These are phyloP conservation scores for Phytophthora brassicae DNA, from an alignment of 352 stramenopile species.

Conservation along the genomic window DNA sequence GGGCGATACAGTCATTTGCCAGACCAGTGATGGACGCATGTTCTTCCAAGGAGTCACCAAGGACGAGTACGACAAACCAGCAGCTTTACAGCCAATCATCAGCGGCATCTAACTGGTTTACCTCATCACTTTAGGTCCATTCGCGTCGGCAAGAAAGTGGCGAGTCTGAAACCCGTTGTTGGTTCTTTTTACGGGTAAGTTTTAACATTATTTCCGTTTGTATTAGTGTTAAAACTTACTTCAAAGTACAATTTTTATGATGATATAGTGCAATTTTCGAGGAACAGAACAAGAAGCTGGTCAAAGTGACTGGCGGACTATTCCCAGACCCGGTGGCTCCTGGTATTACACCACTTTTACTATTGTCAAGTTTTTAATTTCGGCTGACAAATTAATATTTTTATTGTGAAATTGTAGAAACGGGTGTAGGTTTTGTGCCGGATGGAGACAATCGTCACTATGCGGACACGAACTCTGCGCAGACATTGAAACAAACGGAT, in stretches of 20 bases:
- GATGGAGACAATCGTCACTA: constrained; percentile 82
- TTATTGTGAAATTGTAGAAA: constrained; percentile 51
- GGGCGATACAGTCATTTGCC: constrained; percentile 85
- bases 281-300: constrained; percentile 80
- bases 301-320: constrained; percentile 67
- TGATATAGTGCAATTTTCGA: constrained; percentile 74
- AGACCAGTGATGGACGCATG: constrained; percentile 82
- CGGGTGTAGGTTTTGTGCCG: constrained; percentile 76
- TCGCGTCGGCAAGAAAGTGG: constrained; percentile 82
- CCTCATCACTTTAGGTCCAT: constrained; percentile 42
- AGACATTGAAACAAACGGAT: constrained; percentile 70
- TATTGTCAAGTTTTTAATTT: neutral
- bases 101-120: neutral
- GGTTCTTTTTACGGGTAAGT: constrained; percentile 69
- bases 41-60: constrained; percentile 82
- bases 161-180: constrained; percentile 66
- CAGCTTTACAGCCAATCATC: constrained; percentile 1
- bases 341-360: constrained; percentile 25
- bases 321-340: constrained; percentile 83
- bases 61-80: constrained; percentile 51
- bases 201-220: neutral
- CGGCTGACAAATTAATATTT: neutral
- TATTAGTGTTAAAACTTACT: neutral
- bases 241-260: constrained; percentile 3
- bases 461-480: constrained; percentile 83